Percentiles rank a stretch among this genome's conserved stretches.
These are phyloP conservation scores for Fagopyrum tataricum DNA, from an alignment of 148 eudicot species.

Conservation along the genomic window DNA sequence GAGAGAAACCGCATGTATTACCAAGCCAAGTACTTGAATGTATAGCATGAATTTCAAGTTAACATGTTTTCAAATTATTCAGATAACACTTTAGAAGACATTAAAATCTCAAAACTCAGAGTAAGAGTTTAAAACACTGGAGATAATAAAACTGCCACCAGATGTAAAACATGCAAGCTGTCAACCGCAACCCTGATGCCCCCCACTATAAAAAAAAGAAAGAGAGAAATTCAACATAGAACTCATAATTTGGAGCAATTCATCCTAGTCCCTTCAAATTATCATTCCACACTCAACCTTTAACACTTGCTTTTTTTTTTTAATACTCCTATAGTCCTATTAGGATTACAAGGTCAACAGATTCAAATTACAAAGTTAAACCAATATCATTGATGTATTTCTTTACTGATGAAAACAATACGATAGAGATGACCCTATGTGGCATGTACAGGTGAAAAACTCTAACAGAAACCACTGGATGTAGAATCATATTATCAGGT, in stretches of 20 bases:
- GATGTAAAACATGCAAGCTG: too few relatives aligned
- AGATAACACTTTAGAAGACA: background rate
- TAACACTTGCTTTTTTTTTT: too few relatives aligned
- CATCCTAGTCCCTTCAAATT: too few relatives aligned
- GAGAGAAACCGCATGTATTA: constrained; percentile 10
- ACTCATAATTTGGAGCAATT: background rate
- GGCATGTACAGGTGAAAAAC: too few relatives aligned
- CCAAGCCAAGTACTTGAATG: background rate
- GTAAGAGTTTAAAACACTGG: background rate
- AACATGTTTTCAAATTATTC: background rate
- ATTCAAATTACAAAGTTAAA: too few relatives aligned
- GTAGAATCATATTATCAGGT: background rate
- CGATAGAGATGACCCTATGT: background rate
- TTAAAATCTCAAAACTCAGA: background rate
- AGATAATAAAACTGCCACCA: background rate
- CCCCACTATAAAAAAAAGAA: background rate
- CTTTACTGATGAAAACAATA: too few relatives aligned
- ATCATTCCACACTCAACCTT: too few relatives aligned
- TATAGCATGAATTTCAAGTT: background rate
- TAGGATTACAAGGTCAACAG: too few relatives aligned
- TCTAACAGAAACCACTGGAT: too few relatives aligned
- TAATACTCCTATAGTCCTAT: too few relatives aligned
- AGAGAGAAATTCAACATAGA: background rate
- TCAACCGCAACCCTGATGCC: too few relatives aligned
- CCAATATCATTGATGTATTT: too few relatives aligned